Conservation (phyloP, 768 basidiomycete species). For the Trametes coccinea region DNA sequence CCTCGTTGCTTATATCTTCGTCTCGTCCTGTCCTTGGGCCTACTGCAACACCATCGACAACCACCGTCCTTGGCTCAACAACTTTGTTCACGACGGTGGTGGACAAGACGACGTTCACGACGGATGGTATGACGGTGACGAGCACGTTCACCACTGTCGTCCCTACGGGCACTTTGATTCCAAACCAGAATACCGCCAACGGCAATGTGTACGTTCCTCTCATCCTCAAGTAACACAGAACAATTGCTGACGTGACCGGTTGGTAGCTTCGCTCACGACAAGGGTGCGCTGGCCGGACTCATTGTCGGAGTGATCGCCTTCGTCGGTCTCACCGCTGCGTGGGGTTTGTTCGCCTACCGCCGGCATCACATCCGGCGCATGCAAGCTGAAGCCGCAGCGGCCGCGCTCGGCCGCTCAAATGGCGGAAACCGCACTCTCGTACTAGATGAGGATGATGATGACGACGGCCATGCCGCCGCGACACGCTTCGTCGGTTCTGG, state of each 20-base stretch:
- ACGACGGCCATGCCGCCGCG: not conserved
- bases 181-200: constrained; percentile 6
- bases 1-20: not conserved
- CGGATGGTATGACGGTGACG: constrained; percentile 11
- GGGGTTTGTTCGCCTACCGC: constrained; percentile 23
- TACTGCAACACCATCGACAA: not conserved
- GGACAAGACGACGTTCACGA: constrained; percentile 20
- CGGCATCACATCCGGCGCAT: constrained; percentile 23
- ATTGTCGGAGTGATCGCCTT: constrained; percentile 26
- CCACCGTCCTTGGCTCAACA: constrained; percentile 1
- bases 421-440: constrained; percentile 12
- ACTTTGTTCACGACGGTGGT: constrained; percentile 17
- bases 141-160: constrained; percentile 23
- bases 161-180: constrained; percentile 28
- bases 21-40: constrained; percentile 5
- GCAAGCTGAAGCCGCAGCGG: constrained; percentile 23
- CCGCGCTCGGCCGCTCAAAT: constrained; percentile 7
- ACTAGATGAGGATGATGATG: constrained; percentile 23
- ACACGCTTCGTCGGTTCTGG: constrained; percentile 15
- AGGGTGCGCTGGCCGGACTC: constrained; percentile 28
- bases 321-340: constrained; percentile 20
- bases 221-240: not conserved
- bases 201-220: constrained; percentile 20
- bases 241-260: not conserved
- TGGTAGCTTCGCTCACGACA: constrained; percentile 25